A percentile compares a stretch with the other conserved stretches of the same genome.
Evolutionary conservation across 139 green algal genomes (phyloP).

Genomic region (Yamagishiella unicocca): DNA sequence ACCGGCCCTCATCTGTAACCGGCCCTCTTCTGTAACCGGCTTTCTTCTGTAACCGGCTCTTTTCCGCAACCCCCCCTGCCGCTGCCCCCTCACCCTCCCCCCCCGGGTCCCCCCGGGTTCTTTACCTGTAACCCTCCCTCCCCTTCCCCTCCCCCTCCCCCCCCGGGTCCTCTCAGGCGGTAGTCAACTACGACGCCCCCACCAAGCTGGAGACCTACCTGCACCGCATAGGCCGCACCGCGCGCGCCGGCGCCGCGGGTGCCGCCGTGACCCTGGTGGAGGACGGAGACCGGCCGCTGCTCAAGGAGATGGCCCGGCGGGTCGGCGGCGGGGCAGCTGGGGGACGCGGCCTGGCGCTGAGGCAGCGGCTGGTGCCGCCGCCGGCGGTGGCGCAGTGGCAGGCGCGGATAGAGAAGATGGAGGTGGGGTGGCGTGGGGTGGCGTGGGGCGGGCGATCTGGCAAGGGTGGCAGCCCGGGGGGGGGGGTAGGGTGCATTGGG

Average conservation of each 20-base stretch:
- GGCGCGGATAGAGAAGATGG: slow-evolving; percentile 69
- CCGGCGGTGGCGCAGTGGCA: slow-evolving; percentile 73
- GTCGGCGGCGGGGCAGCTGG: slow-evolving; percentile 4
- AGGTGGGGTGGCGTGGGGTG: neutral
- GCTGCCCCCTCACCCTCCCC: too few relatives aligned
- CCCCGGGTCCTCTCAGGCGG: slow-evolving; percentile 47
- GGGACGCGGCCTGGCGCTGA: slow-evolving; percentile 63
- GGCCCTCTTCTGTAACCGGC: neutral
- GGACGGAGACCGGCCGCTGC: slow-evolving; percentile 84
- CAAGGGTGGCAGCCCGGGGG: too few relatives aligned
- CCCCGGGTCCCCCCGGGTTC: too few relatives aligned
- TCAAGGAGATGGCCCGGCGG: slow-evolving; percentile 87
- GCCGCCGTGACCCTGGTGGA: slow-evolving; percentile 90
- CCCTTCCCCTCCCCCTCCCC: too few relatives aligned
- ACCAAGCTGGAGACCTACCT: slow-evolving; percentile 82
- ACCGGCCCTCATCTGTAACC: neutral
- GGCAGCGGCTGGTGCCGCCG: slow-evolving; percentile 77
- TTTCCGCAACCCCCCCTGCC: too few relatives aligned
- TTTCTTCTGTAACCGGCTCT: too few relatives aligned
- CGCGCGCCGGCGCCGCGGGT: slow-evolving; percentile 87
- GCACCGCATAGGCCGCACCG: slow-evolving; percentile 89
- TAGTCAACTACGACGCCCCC: slow-evolving; percentile 88
- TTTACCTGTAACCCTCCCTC: too few relatives aligned
- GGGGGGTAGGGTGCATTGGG: too few relatives aligned
- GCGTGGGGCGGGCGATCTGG: neutral